Evolutionary conservation across 306 rosid genomes (phyloP), one percentile per base, ranked within the genome.

Genomic region (Medicago arabica): DNA sequence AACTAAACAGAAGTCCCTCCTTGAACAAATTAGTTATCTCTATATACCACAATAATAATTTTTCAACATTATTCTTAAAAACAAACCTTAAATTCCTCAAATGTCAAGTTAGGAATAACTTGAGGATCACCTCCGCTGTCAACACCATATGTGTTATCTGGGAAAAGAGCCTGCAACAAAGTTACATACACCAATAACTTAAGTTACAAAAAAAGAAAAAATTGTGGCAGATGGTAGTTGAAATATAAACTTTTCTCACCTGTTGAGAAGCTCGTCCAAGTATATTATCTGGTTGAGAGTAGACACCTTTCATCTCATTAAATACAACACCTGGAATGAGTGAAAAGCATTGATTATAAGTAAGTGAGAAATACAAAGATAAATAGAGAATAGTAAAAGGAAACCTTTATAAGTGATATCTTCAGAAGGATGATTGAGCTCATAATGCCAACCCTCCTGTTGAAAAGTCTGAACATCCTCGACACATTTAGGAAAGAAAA

Each of bases 391-490:
- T 8, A 38, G 8, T 6, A 28, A 71, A 92, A 72, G 28, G 28
- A 1, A 23, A 95, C 98, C 99, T 88, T 96, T 92, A 47, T 90
- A 92, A 72, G 90, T 83, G 76, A 92, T 90, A 38, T 96, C 98
- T 69, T 96, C 96, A 25, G 97, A 85, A 68, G 99, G 98, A 84
- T 96, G 75, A n/a, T 92, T 80, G 71, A 96, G 96, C 83, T 96
- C 99, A 65, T 88, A 96, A 80, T 96, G 99, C 99, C 99, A 96
- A 74, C 99, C 99, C 92, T 96, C 98, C 82, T 96, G 98, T 77
- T 96, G 99, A 83, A 96, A 96, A 38, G 97, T 92, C 80, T 81
- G 88, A 69, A 83, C 54, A 82, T 96, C 97, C 73, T 96, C 93
- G 46, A 92, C 90, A 25, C 99, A 96, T 66, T 83, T 88, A 5